Conservation (phyloP, 2,329 filamentous ascomycete species). For the Sordariomycetes sp. region DNA sequence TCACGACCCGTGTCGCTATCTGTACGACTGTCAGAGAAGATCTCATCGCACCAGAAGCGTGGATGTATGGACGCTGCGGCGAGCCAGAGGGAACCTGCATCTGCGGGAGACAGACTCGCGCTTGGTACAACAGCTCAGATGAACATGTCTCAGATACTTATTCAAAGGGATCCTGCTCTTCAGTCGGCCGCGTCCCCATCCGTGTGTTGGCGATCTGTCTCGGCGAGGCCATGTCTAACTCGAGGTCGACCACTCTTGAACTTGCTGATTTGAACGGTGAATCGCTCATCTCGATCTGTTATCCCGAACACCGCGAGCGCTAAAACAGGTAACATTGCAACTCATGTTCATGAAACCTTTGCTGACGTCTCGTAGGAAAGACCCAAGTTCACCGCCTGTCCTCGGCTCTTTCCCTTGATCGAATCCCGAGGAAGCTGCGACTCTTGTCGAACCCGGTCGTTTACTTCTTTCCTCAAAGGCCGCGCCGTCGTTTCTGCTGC, state of each 20-base stretch:
- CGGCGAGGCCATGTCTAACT: conserved; percentile 12
- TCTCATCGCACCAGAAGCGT: conserved; percentile 9
- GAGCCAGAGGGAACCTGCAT: conserved; percentile 12
- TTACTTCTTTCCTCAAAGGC: no score
- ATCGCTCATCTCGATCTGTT: not conserved
- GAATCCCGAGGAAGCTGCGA: no score
- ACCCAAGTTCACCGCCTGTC: no score
- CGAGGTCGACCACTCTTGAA: conserved; percentile 1
- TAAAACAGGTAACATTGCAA: no score
- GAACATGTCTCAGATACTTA: conserved; percentile 21
- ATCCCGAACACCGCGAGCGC: no score
- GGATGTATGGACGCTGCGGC: conserved; percentile 1
- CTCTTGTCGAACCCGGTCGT: no score
- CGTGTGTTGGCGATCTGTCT: conserved; percentile 11
- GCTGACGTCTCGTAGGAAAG: no score
- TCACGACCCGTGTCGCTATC: conserved; percentile 19
- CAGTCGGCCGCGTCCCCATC: not conserved
- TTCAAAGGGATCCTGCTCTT: conserved; percentile 7
- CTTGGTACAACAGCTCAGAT: conserved; percentile 13
- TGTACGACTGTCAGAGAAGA: conserved; percentile 23
- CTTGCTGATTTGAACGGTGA: not conserved
- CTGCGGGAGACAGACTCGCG: conserved; percentile 10
- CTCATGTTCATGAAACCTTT: no score
- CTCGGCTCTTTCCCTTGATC: no score
- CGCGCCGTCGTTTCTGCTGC: no score